These are phyloP conservation scores for Amanita thiersii DNA, from an alignment of 768 basidiomycete species.

Conservation along the genomic window DNA sequence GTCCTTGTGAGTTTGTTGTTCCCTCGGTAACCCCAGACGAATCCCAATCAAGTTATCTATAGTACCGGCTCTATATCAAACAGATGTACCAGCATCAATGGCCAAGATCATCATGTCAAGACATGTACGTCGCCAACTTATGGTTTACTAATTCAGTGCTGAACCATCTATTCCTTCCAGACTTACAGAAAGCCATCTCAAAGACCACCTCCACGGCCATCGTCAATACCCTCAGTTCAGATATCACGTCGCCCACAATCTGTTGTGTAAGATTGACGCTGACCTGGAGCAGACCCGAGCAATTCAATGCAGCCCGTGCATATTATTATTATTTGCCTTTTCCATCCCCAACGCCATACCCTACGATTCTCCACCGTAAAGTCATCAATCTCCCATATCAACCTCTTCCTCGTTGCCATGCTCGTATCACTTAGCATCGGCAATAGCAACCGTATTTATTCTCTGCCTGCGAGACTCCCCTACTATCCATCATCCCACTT, in stretches of 20 bases:
- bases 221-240: slow-evolving; percentile 3
- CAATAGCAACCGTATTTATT: slow-evolving; percentile 1
- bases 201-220: slow-evolving; percentile 4
- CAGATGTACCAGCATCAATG: slow-evolving; percentile 26
- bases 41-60: background rate
- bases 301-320: background rate
- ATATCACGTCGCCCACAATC: slow-evolving; percentile 5
- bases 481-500: slow-evolving; percentile 3
- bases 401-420: slow-evolving; percentile 5
- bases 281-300: background rate
- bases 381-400: background rate
- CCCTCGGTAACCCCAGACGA: slow-evolving; percentile 3
- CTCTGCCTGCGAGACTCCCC: background rate
- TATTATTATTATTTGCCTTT: slow-evolving; percentile 5
- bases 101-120: slow-evolving; percentile 32
- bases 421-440: slow-evolving; percentile 1
- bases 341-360: slow-evolving; percentile 4
- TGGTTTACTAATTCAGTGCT: background rate
- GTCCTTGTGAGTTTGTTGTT: slow-evolving; percentile 20
- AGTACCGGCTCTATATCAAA: slow-evolving; percentile 25
- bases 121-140: slow-evolving; percentile 17
- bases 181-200: slow-evolving; percentile 6
- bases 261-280: background rate
- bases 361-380: background rate
- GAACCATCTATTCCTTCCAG: background rate